Conservation (phyloP, 2,329 filamentous ascomycete species). For the Aureobasidium melanogenum region DNA sequence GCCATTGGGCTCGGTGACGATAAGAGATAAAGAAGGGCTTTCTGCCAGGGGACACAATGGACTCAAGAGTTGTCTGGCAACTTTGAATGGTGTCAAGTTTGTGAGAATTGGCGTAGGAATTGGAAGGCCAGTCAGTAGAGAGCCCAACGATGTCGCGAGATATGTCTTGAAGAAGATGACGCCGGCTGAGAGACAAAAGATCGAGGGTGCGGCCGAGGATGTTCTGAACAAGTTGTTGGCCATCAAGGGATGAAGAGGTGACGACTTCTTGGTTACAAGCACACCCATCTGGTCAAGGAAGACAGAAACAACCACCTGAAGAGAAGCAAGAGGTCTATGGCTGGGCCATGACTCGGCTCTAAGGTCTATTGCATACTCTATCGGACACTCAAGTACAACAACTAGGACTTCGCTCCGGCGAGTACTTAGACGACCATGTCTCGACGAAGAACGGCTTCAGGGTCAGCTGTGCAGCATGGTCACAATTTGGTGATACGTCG, state of each 20-base stretch:
- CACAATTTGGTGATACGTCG: not conserved
- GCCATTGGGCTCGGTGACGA: conserved; percentile 56
- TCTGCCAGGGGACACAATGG: conserved; percentile 38
- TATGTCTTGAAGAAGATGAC: conserved; percentile 71
- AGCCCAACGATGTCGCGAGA: conserved; percentile 56
- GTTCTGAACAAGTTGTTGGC: conserved; percentile 30
- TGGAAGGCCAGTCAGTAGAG: conserved; percentile 65
- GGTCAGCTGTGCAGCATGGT: not conserved
- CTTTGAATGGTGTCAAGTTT: conserved; percentile 82
- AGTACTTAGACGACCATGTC: not conserved
- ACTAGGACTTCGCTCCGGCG: not conserved
- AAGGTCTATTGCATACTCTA: not conserved
- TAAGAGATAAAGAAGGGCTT: conserved; percentile 45
- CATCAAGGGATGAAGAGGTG: conserved; percentile 16
- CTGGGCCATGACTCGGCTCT: not conserved
- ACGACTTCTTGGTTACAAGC: not conserved
- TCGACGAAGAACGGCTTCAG: not conserved
- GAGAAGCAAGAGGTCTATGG: not conserved
- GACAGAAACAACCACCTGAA: not conserved
- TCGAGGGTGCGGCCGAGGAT: conserved; percentile 24
- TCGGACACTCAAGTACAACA: not conserved
- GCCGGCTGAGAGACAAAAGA: conserved; percentile 35
- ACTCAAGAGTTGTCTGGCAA: conserved; percentile 60
- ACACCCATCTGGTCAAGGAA: not conserved
- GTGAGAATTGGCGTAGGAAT: conserved; percentile 67